Base-by-base conservation (phyloP, 2,329 filamentous ascomycete species). In the Conoideocrella luteorostrata region DNA sequence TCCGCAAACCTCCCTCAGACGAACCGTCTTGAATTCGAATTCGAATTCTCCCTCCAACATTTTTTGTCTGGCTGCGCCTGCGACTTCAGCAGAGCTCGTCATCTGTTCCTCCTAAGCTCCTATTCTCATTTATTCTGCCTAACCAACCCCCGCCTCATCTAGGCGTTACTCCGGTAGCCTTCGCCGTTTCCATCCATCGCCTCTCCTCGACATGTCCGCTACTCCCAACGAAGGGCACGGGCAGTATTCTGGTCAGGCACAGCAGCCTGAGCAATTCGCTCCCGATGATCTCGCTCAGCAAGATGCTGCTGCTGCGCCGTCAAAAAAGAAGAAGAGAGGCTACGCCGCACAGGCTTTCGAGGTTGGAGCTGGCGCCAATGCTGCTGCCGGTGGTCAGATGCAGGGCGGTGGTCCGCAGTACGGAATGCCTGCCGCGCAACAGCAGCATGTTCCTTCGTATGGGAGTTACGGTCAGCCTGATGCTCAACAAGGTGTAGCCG, bases 281-380 rank as follows among this genome's bases (percentile, higher is more conserved):
- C 64, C 68, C 10, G 56, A 65, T 9, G 63, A 61, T 4, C 58
- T 56, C 30, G 50, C 58, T 10, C 52, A 45, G 30, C 52, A 50
- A 24, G 54, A 58, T 22, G 49, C 53, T 17, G 59, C 52, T 34
- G 57, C 66, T 23, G 72, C 72, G 34, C 70, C 71, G 37, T 74
- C 70, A 50, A 82, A 78, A 65, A 89, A 89, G 72, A 96, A 95
- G 80, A 95, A 95, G 78, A 80, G 89, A 72, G 84, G 86, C 45
- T 97, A 97, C 71, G 93, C 93, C 43, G 88, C 88, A 45, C 86
- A 94, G 65, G 91, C 91, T 36, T 98, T 95, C 66, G 91, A 95
- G 47, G 93, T 97, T 56, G 88, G 86, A 40, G 77, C 79, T 40
- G 93, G 91, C 56, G 87, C 86, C 59, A 97, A 97, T 75, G 82